A percentile compares a stretch with the other conserved stretches of the same genome.
Conservation (phyloP, 2,329 filamentous ascomycete genomes). For the Neospermospora avenae region DNA sequence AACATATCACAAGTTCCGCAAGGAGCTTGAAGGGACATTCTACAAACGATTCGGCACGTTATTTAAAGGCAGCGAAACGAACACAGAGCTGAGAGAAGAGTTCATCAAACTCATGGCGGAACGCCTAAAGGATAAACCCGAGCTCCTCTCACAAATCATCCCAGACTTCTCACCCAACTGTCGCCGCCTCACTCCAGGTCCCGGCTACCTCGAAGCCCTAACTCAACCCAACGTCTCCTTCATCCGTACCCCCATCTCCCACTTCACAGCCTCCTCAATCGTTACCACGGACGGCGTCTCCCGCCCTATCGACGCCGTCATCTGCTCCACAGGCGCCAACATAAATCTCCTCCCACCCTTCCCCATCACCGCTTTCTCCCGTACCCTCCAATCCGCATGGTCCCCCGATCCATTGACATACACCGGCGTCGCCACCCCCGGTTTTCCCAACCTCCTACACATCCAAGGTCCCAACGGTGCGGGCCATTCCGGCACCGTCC, state of each 20-base stretch:
- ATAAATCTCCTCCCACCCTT: slow-evolving; percentile 58
- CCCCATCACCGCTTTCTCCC: slow-evolving; percentile 52
- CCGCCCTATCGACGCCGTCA: slow-evolving; percentile 59
- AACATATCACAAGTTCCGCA: slow-evolving; percentile 58
- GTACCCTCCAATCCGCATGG: slow-evolving; percentile 56
- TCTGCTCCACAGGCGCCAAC: slow-evolving; percentile 68
- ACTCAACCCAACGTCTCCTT: slow-evolving; percentile 59
- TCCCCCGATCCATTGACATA: slow-evolving; percentile 61
- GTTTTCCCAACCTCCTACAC: slow-evolving; percentile 66
- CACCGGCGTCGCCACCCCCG: slow-evolving; percentile 58
- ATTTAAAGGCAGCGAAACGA: slow-evolving; percentile 45
- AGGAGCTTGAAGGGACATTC: slow-evolving; percentile 56
- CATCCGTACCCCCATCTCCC: slow-evolving; percentile 53
- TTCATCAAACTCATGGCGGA: slow-evolving; percentile 41
- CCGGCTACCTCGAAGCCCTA: slow-evolving; percentile 65
- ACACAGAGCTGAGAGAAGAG: slow-evolving; percentile 33
- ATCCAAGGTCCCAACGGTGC: slow-evolving; percentile 58
- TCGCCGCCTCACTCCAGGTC: slow-evolving; percentile 41
- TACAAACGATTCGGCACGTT: slow-evolving; percentile 49
- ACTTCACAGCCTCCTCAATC: slow-evolving; percentile 58
- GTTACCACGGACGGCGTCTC: slow-evolving; percentile 55
- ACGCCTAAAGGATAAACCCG: slow-evolving; percentile 42
- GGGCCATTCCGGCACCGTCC: slow-evolving; percentile 62
- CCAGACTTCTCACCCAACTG: slow-evolving; percentile 44
- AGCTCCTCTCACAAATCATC: slow-evolving; percentile 31